A percentile compares a stretch with the other conserved stretches of the same genome.
Conservation (phyloP, 306 rosid genomes). For the Trifolium subterraneum region DNA sequence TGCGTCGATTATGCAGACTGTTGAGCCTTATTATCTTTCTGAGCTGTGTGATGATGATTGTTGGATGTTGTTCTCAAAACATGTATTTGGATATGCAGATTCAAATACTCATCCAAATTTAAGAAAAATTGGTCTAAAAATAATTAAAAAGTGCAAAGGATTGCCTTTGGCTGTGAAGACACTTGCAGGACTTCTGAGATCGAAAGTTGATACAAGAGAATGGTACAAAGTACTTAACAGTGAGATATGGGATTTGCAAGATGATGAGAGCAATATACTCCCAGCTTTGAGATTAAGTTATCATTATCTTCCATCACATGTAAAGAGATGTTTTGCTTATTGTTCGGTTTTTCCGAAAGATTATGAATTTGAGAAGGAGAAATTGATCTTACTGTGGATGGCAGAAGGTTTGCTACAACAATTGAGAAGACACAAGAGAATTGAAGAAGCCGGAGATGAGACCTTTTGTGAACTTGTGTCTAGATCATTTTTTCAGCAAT, state of each 20-base stretch:
- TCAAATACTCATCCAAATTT: conserved; percentile 22
- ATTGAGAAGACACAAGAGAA: conserved; percentile 33
- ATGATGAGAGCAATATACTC: conserved; percentile 42
- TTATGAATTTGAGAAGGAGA: conserved; percentile 45
- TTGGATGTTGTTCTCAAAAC: conserved; percentile 46
- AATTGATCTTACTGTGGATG: conserved; percentile 50
- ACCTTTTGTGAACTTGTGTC: conserved; percentile 46
- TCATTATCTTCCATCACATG: conserved; percentile 48
- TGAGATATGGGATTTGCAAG: conserved; percentile 51
- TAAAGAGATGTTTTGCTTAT: conserved; percentile 36
- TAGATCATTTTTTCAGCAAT: conserved; percentile 48
- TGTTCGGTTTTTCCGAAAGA: conserved; percentile 48
- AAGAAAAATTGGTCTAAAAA: conserved; percentile 37
- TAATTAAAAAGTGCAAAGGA: conserved; percentile 48
- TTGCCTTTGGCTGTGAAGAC: conserved; percentile 53
- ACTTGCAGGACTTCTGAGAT: conserved; percentile 50
- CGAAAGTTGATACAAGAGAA: conserved; percentile 34
- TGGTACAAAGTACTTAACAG: conserved; percentile 47
- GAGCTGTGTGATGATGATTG: conserved; percentile 39
- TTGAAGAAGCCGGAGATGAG: conserved; percentile 52
- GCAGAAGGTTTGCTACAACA: conserved; percentile 47
- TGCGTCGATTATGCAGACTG: conserved; percentile 48
- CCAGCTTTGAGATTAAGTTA: conserved; percentile 53
- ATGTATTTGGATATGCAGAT: conserved; percentile 37
- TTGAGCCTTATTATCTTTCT: conserved; percentile 35